phyloP scores from a whole-genome alignment of 1,284 basidiomycete species.

The Ganoderma meredithae region DNA sequence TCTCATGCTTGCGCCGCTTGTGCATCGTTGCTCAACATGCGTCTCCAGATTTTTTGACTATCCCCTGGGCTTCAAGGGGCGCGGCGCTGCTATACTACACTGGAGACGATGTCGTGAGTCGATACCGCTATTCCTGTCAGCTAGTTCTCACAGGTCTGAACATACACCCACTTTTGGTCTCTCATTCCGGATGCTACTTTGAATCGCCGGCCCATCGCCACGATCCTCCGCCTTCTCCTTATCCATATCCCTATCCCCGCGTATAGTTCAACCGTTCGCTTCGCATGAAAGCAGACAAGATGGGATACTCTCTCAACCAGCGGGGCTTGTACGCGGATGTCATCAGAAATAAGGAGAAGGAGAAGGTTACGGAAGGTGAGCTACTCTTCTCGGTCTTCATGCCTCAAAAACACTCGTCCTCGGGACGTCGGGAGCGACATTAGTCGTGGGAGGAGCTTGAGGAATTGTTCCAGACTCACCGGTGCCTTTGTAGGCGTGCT shows the following conservation, averaged over 20 bases:
- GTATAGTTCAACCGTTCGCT: slow-evolving; percentile 89
- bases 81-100: slow-evolving; percentile 92
- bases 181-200: not conserved
- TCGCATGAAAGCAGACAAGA: slow-evolving; percentile 81
- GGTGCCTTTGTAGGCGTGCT: slow-evolving; percentile 59
- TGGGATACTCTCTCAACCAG: slow-evolving; percentile 89
- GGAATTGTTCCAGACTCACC: not conserved
- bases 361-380: slow-evolving; percentile 73
- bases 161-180: not conserved
- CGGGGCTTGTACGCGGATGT: slow-evolving; percentile 78
- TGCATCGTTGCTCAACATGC: not conserved
- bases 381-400: slow-evolving; percentile 10
- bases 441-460: not conserved
- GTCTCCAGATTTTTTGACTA: slow-evolving; percentile 68
- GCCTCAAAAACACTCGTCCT: not conserved
- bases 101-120: slow-evolving; percentile 82
- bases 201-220: not conserved
- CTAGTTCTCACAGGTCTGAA: not conserved
- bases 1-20: not conserved
- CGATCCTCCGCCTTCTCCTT: not conserved
- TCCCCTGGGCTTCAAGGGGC: slow-evolving; percentile 81
- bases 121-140: not conserved
- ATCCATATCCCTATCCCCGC: not conserved
- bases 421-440: not conserved
- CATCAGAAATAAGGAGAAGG: slow-evolving; percentile 70